Percentiles rank a stretch among this genome's conserved stretches.
Evolutionary conservation across 1,284 basidiomycete genomes (phyloP).

Genomic region (Vanrija pseudolonga): DNA sequence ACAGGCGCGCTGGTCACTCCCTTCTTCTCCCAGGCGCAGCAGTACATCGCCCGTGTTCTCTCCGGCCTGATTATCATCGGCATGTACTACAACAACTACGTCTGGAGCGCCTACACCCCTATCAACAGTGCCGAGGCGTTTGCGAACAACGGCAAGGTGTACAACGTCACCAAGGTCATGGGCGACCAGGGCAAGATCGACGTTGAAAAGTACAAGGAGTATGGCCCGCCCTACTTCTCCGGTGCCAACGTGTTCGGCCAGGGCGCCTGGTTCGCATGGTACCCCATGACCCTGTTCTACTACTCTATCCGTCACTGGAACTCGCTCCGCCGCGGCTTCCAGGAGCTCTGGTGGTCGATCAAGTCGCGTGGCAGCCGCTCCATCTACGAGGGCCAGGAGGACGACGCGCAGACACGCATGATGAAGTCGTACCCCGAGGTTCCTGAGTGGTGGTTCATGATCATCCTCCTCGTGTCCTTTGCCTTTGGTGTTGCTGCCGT

Average conservation of each 20-base stretch:
- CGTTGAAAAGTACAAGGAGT: not conserved
- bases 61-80: slow-evolving; percentile 5
- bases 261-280: not conserved
- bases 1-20: not conserved
- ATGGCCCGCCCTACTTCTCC: not conserved
- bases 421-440: slow-evolving; percentile 62
- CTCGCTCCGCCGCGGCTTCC: not conserved
- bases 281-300: not conserved
- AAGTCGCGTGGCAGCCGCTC: not conserved
- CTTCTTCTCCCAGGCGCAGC: slow-evolving; percentile 2
- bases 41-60: not conserved
- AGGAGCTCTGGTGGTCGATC: not conserved
- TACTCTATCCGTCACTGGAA: not conserved
- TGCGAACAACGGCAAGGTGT: not conserved
- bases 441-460: slow-evolving; percentile 69
- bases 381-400: not conserved
- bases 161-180: not conserved
- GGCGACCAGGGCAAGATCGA: not conserved
- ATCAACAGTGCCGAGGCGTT: not conserved
- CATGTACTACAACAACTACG: slow-evolving; percentile 5
- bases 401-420: not conserved
- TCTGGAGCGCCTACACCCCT: not conserved
- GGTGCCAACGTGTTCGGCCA: slow-evolving; percentile 1
- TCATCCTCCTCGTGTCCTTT: slow-evolving; percentile 52
- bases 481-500: not conserved